Percentiles rank a stretch among this genome's conserved stretches.
These are phyloP conservation scores for Chaetoscypha palmicola DNA, from an alignment of 2,329 filamentous ascomycete species.

Conservation along the genomic window DNA sequence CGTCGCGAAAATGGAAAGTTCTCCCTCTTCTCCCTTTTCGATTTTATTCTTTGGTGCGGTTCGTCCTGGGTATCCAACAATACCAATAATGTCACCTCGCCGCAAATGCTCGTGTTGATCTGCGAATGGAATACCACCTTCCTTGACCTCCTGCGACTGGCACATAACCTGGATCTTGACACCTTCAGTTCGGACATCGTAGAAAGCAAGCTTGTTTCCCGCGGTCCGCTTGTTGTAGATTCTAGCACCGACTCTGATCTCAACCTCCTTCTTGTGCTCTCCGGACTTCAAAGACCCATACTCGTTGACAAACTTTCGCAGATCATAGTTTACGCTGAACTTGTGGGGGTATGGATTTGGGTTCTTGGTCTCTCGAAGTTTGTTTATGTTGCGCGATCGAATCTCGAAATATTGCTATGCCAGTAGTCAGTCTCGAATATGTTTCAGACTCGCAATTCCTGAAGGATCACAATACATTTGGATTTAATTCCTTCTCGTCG, in stretches of 20 bases:
- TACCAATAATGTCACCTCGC: constrained; percentile 86
- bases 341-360: constrained; percentile 89
- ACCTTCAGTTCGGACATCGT: constrained; percentile 72
- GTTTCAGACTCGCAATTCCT: not conserved
- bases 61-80: constrained; percentile 75
- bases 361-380: constrained; percentile 63
- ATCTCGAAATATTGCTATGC: constrained; percentile 90
- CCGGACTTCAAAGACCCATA: constrained; percentile 81
- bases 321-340: constrained; percentile 80
- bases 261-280: constrained; percentile 68
- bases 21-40: constrained; percentile 69
- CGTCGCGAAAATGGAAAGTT: constrained; percentile 87
- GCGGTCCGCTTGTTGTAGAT: constrained; percentile 83
- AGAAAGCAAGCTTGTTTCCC: constrained; percentile 84
- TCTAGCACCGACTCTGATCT: constrained; percentile 72
- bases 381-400: constrained; percentile 73
- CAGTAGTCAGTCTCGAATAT: constrained; percentile 16
- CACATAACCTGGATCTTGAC: constrained; percentile 86
- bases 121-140: constrained; percentile 62
- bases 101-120: constrained; percentile 85
- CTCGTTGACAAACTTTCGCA: constrained; percentile 71
- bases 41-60: constrained; percentile 89
- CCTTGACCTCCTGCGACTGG: constrained; percentile 70
- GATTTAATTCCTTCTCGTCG: constrained; percentile 66
- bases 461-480: constrained; percentile 49